These are phyloP conservation scores for Coemansia sp. DNA, from an alignment of 192 early-diverging fungal genomes.

Conservation along the genomic window DNA sequence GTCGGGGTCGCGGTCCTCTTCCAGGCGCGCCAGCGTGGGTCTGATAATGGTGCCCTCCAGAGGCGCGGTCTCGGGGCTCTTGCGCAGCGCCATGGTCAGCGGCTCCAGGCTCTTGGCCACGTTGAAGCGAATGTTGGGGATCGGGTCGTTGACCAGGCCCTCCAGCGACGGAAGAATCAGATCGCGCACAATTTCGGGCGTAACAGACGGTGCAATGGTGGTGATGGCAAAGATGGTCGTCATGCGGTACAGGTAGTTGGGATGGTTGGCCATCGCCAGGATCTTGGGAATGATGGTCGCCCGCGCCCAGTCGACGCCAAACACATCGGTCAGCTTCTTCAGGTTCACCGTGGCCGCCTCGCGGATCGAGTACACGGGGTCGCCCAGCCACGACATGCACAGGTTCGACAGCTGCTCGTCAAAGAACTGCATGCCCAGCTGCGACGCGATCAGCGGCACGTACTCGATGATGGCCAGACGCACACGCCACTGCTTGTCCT, in stretches of 20 bases:
- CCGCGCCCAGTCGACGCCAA: constrained; percentile 98
- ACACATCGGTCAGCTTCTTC: constrained; percentile 93
- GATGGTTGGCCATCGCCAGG: constrained; percentile 81
- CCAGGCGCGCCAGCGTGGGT: constrained; percentile 79
- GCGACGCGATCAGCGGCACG: constrained; percentile 93
- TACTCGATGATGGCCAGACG: constrained; percentile 99
- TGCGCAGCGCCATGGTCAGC: constrained; percentile 76
- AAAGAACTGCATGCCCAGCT: constrained; percentile 96
- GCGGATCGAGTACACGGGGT: constrained; percentile 94
- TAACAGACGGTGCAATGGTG: constrained; percentile 84
- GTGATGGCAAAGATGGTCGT: constrained; percentile 96
- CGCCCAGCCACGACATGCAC: constrained; percentile 99
- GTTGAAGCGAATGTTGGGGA: constrained; percentile 99
- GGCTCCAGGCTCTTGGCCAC: constrained; percentile 93
- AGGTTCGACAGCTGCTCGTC: constrained; percentile 91
- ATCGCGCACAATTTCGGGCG: constrained; percentile 84
- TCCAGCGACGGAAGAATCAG: constrained; percentile 86
- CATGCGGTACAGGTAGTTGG: constrained; percentile 98
- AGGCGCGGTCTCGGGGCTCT: constrained; percentile 59
- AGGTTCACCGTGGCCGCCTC: constrained; percentile 96
- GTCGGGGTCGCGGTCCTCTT: constrained; percentile 88
- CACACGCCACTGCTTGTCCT: constrained; percentile 99
- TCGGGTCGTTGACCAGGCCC: constrained; percentile 84
- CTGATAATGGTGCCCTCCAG: constrained; percentile 71
- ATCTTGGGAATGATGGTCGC: constrained; percentile 92